A percentile compares a stretch with the other conserved stretches of the same genome.
phyloP scores from a whole-genome alignment of 768 basidiomycete species.

The Cystofilobasidium capitatum region DNA sequence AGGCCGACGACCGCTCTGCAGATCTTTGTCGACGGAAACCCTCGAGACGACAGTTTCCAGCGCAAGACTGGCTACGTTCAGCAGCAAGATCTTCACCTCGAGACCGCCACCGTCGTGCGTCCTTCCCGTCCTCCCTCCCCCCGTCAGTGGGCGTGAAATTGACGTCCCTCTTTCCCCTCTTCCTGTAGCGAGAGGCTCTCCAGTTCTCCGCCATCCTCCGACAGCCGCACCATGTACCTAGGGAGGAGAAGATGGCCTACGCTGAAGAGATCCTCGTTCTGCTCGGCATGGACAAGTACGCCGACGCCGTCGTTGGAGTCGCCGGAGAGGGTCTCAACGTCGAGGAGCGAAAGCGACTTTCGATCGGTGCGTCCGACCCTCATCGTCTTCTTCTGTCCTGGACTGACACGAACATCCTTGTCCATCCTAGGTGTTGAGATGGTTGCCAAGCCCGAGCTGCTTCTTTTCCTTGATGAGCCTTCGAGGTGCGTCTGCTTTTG shows the following conservation, averaged over 20 bases:
- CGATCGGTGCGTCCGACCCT: slow-evolving; percentile 36
- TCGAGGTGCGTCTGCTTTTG: slow-evolving; percentile 35
- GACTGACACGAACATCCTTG: neutral
- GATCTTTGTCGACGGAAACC: slow-evolving; percentile 42
- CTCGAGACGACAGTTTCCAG: slow-evolving; percentile 42
- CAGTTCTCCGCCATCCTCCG: slow-evolving; percentile 42
- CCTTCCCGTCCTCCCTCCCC: neutral
- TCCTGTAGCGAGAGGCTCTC: slow-evolving; percentile 44
- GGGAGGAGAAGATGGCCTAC: slow-evolving; percentile 43
- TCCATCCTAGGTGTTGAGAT: slow-evolving; percentile 3
- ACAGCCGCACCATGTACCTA: slow-evolving; percentile 38
- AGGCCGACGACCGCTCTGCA: neutral
- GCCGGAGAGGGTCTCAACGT: slow-evolving; percentile 39
- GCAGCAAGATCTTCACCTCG: slow-evolving; percentile 30
- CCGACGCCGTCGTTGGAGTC: slow-evolving; percentile 38
- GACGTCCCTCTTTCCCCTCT: slow-evolving; percentile 39
- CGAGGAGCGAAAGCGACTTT: slow-evolving; percentile 31
- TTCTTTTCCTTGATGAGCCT: slow-evolving; percentile 47
- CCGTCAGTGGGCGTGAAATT: slow-evolving; percentile 34
- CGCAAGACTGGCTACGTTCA: slow-evolving; percentile 42
- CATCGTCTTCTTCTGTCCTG: neutral
- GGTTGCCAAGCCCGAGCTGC: slow-evolving; percentile 39
- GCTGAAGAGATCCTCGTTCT: slow-evolving; percentile 35
- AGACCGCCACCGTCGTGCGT: slow-evolving; percentile 10
- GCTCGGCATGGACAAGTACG: slow-evolving; percentile 34